Conservation (phyloP, 441 rosid species). For the Euphorbia schlechtendalii region DNA sequence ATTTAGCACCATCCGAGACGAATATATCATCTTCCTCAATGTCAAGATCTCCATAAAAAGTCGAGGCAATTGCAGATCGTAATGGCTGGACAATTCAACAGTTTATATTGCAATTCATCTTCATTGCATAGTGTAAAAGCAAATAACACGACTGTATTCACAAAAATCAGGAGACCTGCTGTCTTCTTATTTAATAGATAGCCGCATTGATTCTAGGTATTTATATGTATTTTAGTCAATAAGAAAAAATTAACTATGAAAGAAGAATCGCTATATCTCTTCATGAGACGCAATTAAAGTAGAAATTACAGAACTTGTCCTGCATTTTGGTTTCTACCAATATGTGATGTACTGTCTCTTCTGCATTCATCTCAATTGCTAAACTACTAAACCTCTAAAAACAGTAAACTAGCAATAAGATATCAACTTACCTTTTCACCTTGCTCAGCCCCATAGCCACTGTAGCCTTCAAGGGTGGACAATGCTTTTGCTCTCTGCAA, state of each 20-base stretch:
- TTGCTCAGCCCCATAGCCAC: slow-evolving; percentile 96
- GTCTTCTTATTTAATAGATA: background rate
- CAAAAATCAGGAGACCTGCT: background rate
- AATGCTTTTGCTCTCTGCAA: slow-evolving; percentile 67
- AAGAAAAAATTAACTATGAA: background rate
- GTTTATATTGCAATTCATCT: slow-evolving; percentile 13
- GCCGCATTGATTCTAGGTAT: background rate
- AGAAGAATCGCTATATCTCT: background rate
- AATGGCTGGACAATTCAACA: slow-evolving; percentile 50
- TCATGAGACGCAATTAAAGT: background rate
- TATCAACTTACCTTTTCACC: slow-evolving; percentile 71
- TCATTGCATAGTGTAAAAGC: background rate
- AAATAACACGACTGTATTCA: background rate
- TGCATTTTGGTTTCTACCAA: background rate
- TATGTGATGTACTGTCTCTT: background rate
- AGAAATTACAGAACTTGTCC: background rate
- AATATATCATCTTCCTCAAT: slow-evolving; percentile 81
- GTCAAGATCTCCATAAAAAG: slow-evolving; percentile 72
- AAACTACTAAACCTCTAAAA: slow-evolving; percentile 4
- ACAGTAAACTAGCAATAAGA: background rate
- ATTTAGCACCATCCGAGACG: slow-evolving; percentile 99
- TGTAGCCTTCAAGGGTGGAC: slow-evolving; percentile 82
- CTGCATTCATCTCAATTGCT: background rate
- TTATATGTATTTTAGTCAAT: background rate
- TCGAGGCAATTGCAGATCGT: slow-evolving; percentile 76